Evolutionary conservation across 2,329 filamentous ascomycete genomes (phyloP), one percentile per base, ranked within the genome.

Genomic region (Xylaria arbuscula): DNA sequence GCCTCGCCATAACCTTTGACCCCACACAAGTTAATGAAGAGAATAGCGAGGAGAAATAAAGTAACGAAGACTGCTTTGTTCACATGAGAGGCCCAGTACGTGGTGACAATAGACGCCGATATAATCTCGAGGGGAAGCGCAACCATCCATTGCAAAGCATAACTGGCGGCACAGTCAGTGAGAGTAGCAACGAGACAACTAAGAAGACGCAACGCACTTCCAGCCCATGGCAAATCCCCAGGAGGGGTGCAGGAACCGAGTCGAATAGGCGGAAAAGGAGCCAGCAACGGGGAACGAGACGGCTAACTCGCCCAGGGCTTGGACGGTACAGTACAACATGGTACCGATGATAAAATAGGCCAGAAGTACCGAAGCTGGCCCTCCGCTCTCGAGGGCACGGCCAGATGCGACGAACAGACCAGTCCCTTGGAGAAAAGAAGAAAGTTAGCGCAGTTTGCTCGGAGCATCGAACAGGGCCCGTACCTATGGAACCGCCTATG

Each of bases 221-320:
- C 93, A 97, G 17, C 93, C 94, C 92, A 97, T 97, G 55, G 93
- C 93, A 77, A 97, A 97, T 0, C 94, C 94, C 93, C 93, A 97
- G 0, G 94, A 94, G 0, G 94, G 95, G 76, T 98, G 94, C 19
- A 98, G 81, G 76, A 98, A 98, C 19, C 95, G 89, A 36, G 93
- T 97, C 19, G 94, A 96, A 82, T 94, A 98, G 8, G 93, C 90
- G 0, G 93, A 93, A 78, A 98, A 98, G 2, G 94, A 97, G 64
- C 95, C 95, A 24, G 94, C 92, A 28, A 98, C 92, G 3, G 95
- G 95, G 74, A 95, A 98, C 13, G 94, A 82, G 19, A 98, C 94
- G 17, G 94, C 93, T 80, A 98, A 88, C 80, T 98, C 95, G 70
- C 95, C 95, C 32, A 98, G 85, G 0, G 94, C 93, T 77, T 98